phyloP scores from a whole-genome alignment of 495 filamentous ascomycete genomes.

The Peziza echinospora region DNA sequence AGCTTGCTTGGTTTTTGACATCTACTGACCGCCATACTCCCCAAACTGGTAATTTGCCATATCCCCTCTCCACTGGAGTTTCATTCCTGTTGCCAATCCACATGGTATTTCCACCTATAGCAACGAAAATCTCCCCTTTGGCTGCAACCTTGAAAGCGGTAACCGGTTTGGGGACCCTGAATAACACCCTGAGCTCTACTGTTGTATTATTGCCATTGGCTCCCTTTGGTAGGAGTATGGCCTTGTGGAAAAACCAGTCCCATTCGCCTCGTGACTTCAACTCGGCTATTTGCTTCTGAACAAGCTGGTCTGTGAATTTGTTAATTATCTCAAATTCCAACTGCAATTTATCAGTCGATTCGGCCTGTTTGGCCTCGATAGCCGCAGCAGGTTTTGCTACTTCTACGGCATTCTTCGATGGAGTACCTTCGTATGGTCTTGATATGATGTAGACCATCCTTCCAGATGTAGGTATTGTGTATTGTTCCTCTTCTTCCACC shows the following conservation, averaged over 20 bases:
- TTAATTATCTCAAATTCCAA: not conserved
- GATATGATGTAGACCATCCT: not conserved
- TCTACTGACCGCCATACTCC: constrained; percentile 17
- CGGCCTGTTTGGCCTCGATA: not conserved
- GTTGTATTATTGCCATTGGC: no score
- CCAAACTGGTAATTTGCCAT: constrained; percentile 28
- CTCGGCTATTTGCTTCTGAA: not conserved
- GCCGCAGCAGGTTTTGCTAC: no score
- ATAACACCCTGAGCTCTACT: constrained; percentile 4
- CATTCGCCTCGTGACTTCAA: not conserved
- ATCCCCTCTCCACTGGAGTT: constrained; percentile 11
- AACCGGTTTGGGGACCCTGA: constrained; percentile 4
- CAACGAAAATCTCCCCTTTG: constrained; percentile 22
- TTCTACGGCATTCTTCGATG: not conserved
- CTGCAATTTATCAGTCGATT: not conserved
- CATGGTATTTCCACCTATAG: constrained; percentile 11
- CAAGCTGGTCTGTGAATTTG: not conserved
- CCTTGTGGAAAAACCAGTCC: not conserved
- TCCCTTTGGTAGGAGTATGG: not conserved
- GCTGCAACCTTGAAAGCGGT: constrained; percentile 21
- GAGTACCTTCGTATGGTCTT: not conserved
- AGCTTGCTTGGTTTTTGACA: constrained; percentile 30
- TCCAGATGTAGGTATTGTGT: not conserved
- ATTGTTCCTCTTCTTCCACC: not conserved
- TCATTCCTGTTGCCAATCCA: constrained; percentile 9